Evolutionary conservation across 805 yeast species (phyloP), one percentile per base, ranked within the genome.

Genomic region (Candida taoyuanica): DNA sequence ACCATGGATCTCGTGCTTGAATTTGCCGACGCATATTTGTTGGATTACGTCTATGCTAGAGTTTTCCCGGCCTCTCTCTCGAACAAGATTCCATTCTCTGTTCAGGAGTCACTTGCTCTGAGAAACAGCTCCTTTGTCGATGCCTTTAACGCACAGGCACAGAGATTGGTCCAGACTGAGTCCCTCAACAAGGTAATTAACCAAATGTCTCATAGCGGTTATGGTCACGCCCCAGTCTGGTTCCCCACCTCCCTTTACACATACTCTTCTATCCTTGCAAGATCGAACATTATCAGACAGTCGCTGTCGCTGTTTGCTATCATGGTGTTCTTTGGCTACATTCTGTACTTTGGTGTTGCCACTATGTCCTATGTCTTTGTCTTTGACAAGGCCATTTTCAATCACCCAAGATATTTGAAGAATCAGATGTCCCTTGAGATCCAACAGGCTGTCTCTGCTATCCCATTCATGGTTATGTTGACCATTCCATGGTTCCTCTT

Each of bases 351-450:
- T 30, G 49, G 65, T 15, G 81, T 78, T 36, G 98, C 98, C 3
- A 69, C 79, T 13, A 52, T 84, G n/a, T 79, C 95, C 9, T 93
- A 85, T 60, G 49, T 70, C 26, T 77, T 82, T 50, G 78, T 93
- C 17, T 93, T 86, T 59, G 97, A 93, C 63, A 83, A 81, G 58
- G 79, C 80, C 38, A 85, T 87, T 42, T 87, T 91, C 73, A 86
- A 91, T 64, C 98, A 93, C 62, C 98, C 98, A 43, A 76, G 96
- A 60, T 91, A 85, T 63, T 73, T 93, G 63, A 93, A 93, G 61
- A 91, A 93, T 65, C 98, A 93, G 67, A 78, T 93, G 76, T 64
- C 74, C 5, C 66, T 86, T 57, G 98, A 93, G 60, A 84, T 91
- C 46, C 65, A 72, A 46, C 81, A 79, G 57, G 96, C 96, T 0